Evolutionary conservation across 345 rosid genomes (phyloP).

Genomic region (Ailanthus altissimus): DNA sequence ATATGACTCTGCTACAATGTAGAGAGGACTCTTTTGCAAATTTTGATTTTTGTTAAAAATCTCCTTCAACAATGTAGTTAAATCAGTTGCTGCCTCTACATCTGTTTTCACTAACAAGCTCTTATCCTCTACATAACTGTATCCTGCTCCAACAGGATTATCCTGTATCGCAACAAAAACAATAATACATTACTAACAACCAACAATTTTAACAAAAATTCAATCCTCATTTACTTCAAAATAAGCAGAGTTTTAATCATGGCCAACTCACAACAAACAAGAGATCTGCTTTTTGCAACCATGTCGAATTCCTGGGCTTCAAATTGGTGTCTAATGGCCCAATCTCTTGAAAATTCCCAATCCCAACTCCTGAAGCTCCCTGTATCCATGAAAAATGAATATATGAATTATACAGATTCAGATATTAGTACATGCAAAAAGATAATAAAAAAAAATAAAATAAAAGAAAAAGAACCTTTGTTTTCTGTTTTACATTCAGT

Average conservation of each 20-base stretch:
- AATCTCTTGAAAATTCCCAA: constrained; percentile 75
- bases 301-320: constrained; percentile 72
- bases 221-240: neutral
- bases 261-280: constrained; percentile 59
- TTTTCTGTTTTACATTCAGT: neutral
- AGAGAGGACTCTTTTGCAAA: constrained; percentile 68
- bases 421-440: neutral
- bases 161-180: constrained; percentile 38
- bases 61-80: constrained; percentile 56
- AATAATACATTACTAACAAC: neutral
- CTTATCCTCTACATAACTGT: constrained; percentile 63
- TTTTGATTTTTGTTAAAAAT: constrained; percentile 46
- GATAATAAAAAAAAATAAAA: no score
- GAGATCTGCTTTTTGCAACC: constrained; percentile 78
- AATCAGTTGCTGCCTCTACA: constrained; percentile 80
- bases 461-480: neutral
- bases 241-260: neutral
- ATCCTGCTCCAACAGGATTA: constrained; percentile 83
- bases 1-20: constrained; percentile 84
- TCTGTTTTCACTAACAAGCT: constrained; percentile 65
- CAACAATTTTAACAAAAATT: neutral
- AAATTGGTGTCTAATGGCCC: constrained; percentile 65
- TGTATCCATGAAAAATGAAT: constrained; percentile 23
- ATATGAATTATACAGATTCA: neutral
- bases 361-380: constrained; percentile 84